Evolutionary conservation across 139 green algal species (phyloP).

Genomic region (Astrephomene gubernaculifera): DNA sequence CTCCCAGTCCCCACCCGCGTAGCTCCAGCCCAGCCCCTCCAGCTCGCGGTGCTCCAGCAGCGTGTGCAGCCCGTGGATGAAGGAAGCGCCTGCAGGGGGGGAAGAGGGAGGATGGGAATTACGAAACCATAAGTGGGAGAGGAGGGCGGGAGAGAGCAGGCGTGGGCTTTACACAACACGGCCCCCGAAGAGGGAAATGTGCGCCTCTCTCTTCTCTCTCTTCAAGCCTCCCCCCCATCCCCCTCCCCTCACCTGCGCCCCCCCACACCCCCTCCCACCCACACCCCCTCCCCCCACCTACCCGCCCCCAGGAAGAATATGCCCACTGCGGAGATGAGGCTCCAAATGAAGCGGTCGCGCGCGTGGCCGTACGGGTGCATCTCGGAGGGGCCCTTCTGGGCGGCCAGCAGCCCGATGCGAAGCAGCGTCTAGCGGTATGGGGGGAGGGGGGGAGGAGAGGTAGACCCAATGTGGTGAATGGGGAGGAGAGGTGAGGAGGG

Average conservation of each 20-base stretch:
- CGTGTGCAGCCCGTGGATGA: slow-evolving; percentile 84
- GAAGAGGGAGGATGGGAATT: not conserved
- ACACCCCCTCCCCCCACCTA: slow-evolving; percentile 31
- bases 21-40: slow-evolving; percentile 52
- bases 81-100: slow-evolving; percentile 68
- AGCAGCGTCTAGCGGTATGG: slow-evolving; percentile 71
- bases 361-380: slow-evolving; percentile 93
- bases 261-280: not conserved
- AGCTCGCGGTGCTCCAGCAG: slow-evolving; percentile 63
- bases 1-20: slow-evolving; percentile 43
- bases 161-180: too few species aligned
- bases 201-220: too few species aligned
- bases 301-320: slow-evolving; percentile 93
- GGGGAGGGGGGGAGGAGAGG: not conserved
- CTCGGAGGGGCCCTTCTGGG: slow-evolving; percentile 66
- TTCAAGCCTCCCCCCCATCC: too few species aligned
- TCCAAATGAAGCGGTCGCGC: slow-evolving; percentile 93
- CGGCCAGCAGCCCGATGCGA: slow-evolving; percentile 79
- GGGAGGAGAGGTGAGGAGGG: not conserved
- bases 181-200: too few species aligned
- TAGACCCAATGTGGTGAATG: too few species aligned
- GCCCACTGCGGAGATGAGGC: slow-evolving; percentile 90
- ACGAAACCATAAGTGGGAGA: not conserved
- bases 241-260: not conserved
- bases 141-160: too few species aligned